A percentile compares a stretch with the other conserved stretches of the same genome.
These are phyloP conservation scores for Penicillium corylophilum DNA, from an alignment of 2,329 filamentous ascomycete species.

Conservation along the genomic window DNA sequence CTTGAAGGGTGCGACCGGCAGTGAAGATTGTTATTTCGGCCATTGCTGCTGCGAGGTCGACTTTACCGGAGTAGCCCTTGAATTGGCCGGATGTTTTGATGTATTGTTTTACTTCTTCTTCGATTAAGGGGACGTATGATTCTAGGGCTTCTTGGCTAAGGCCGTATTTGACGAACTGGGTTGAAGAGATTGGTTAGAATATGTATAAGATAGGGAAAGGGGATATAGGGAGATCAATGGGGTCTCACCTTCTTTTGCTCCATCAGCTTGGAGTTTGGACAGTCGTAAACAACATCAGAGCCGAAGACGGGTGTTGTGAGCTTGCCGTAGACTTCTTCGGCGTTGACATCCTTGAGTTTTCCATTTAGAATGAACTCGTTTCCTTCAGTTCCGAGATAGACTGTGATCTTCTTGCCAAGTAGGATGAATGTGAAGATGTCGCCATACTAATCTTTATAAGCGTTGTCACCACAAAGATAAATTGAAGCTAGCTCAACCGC, in stretches of 20 bases:
- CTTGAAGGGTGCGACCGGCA: slow-evolving; percentile 72
- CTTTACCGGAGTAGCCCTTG: slow-evolving; percentile 58
- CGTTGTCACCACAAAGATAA: slow-evolving; percentile 7
- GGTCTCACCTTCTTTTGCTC: slow-evolving; percentile 88
- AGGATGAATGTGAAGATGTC: slow-evolving; percentile 89
- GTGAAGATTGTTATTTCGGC: slow-evolving; percentile 79
- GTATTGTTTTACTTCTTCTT: slow-evolving; percentile 60
- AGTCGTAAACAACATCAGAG: slow-evolving; percentile 84
- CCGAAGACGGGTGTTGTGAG: slow-evolving; percentile 73
- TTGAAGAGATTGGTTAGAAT: neutral
- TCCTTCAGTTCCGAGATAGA: slow-evolving; percentile 75
- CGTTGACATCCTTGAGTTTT: slow-evolving; percentile 84
- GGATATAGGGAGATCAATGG: too few species aligned
- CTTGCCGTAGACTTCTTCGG: slow-evolving; percentile 84
- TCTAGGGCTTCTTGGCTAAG: slow-evolving; percentile 60
- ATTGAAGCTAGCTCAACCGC: neutral
- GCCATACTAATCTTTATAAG: slow-evolving; percentile 60
- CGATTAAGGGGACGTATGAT: slow-evolving; percentile 79
- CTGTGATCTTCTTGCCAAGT: slow-evolving; percentile 83
- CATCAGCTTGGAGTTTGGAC: slow-evolving; percentile 88
- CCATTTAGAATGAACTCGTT: slow-evolving; percentile 94
- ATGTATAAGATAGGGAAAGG: too few species aligned
- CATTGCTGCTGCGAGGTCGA: slow-evolving; percentile 67
- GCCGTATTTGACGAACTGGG: slow-evolving; percentile 62
- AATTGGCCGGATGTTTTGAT: slow-evolving; percentile 56